These are phyloP conservation scores for Helichrysum umbraculigerum DNA, from an alignment of 129 eudicot species.

Conservation along the genomic window DNA sequence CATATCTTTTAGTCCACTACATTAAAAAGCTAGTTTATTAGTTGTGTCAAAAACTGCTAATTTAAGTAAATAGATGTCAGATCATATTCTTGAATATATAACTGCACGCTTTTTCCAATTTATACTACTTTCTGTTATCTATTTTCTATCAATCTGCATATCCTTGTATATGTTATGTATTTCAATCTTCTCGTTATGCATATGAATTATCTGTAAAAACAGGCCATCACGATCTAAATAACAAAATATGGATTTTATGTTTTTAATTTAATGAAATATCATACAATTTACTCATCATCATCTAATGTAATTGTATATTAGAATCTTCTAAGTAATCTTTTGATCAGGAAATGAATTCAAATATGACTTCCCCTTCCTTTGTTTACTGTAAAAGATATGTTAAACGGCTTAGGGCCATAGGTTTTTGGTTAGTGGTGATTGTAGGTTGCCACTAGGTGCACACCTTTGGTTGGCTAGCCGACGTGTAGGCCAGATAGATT, in stretches of 20 bases:
- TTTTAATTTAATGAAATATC: not conserved
- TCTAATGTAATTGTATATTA: not conserved
- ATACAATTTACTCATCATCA: not conserved
- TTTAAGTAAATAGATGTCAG: not conserved
- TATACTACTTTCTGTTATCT: too few species aligned
- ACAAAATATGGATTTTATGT: not conserved
- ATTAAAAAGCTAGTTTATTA: not conserved
- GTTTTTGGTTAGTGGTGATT: constrained; percentile 23
- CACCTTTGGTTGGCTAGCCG: too few species aligned
- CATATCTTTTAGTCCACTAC: not conserved
- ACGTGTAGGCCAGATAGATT: too few species aligned
- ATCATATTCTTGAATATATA: not conserved
- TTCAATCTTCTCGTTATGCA: not conserved
- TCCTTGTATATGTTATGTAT: not conserved
- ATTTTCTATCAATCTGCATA: not conserved
- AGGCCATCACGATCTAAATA: too few species aligned
- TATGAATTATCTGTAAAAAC: not conserved
- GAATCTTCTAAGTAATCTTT: not conserved
- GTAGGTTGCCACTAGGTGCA: not conserved
- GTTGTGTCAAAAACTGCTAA: not conserved
- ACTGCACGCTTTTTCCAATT: not conserved
- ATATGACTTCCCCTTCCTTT: not conserved
- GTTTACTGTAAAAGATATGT: not conserved
- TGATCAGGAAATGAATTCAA: constrained; percentile 9
- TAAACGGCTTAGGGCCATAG: not conserved